phyloP scores from a whole-genome alignment of 176 grass and related monocot species.

The Avena atlantica region DNA sequence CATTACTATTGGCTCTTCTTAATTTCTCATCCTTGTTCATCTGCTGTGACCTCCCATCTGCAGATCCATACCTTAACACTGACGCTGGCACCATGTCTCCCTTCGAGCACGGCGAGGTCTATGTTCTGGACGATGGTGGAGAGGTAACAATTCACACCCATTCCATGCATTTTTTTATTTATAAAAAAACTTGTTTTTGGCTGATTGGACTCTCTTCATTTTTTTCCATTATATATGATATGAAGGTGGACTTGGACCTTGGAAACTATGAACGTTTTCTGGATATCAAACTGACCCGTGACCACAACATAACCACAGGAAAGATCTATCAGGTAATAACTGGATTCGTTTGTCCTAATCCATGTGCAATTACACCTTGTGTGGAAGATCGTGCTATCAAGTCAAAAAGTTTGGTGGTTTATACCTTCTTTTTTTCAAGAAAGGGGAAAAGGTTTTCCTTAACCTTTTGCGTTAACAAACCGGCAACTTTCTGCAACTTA shows the following conservation, averaged over 20 bases:
- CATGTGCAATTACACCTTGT: constrained; percentile 20
- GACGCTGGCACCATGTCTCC: constrained; percentile 99
- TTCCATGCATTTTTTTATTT: too few relatives aligned
- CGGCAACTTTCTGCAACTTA: constrained; percentile 25
- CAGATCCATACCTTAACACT: constrained; percentile 99
- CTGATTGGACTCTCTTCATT: constrained; percentile 37
- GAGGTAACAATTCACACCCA: constrained; percentile 62
- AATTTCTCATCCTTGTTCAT: constrained; percentile 32
- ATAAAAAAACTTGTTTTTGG: constrained; percentile 2
- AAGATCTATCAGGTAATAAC: constrained; percentile 96
- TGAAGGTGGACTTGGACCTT: constrained; percentile 96
- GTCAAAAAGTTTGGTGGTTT: constrained; percentile 43
- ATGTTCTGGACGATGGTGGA: constrained; percentile 95
- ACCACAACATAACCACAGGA: constrained; percentile 98
- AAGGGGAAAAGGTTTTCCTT: constrained; percentile 2
- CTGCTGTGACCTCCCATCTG: constrained; percentile 46
- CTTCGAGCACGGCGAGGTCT: constrained; percentile 94
- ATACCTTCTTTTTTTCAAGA: constrained; percentile 15
- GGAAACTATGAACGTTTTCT: constrained; percentile 99
- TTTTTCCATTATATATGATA: constrained; percentile 14
- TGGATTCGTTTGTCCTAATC: constrained; percentile 37
- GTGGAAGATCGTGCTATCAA: constrained; percentile 32
- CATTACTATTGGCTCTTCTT: constrained; percentile 2
- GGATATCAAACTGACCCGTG: constrained; percentile 91
- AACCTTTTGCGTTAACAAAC: constrained; percentile 38